These are phyloP conservation scores for Suillus decipiens DNA, from an alignment of 768 basidiomycete genomes.

Conservation along the genomic window DNA sequence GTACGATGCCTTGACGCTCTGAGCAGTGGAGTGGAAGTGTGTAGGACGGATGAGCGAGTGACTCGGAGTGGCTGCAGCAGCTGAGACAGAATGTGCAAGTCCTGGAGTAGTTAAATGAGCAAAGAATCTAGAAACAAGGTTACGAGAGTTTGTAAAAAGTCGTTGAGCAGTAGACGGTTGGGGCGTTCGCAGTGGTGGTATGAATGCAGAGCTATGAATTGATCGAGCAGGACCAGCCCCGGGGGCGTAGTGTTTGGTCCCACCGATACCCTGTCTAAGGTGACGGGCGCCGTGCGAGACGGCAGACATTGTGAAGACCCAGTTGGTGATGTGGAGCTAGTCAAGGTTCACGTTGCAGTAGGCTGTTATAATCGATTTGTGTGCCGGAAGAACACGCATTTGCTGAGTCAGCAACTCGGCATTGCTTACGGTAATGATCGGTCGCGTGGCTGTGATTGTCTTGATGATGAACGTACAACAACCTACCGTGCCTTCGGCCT, in stretches of 20 bases:
- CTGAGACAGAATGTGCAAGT: constrained; percentile 32
- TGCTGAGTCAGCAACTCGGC: constrained; percentile 23
- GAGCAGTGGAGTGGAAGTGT: constrained; percentile 23
- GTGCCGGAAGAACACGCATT: constrained; percentile 19
- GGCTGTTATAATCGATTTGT: not conserved
- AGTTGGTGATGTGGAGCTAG: not conserved
- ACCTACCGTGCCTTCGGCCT: constrained; percentile 43
- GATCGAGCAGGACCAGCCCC: constrained; percentile 32
- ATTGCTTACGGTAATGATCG: not conserved
- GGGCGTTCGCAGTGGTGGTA: constrained; percentile 34
- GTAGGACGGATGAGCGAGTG: constrained; percentile 17
- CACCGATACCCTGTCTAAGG: constrained; percentile 27
- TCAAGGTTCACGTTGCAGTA: not conserved
- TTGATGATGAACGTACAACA: constrained; percentile 21
- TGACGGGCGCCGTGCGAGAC: constrained; percentile 29
- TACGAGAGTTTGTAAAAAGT: constrained; percentile 54
- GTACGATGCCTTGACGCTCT: constrained; percentile 53
- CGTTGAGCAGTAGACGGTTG: constrained; percentile 41
- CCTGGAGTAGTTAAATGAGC: constrained; percentile 61
- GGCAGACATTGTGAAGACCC: constrained; percentile 20
- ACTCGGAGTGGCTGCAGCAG: constrained; percentile 5
- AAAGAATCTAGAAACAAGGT: constrained; percentile 56
- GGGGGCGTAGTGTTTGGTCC: constrained; percentile 6
- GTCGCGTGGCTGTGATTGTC: constrained; percentile 1
- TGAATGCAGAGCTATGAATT: constrained; percentile 46